Base-by-base conservation (phyloP, 2,329 filamentous ascomycete species). In the Coniosporium tulheliwenetii region DNA sequence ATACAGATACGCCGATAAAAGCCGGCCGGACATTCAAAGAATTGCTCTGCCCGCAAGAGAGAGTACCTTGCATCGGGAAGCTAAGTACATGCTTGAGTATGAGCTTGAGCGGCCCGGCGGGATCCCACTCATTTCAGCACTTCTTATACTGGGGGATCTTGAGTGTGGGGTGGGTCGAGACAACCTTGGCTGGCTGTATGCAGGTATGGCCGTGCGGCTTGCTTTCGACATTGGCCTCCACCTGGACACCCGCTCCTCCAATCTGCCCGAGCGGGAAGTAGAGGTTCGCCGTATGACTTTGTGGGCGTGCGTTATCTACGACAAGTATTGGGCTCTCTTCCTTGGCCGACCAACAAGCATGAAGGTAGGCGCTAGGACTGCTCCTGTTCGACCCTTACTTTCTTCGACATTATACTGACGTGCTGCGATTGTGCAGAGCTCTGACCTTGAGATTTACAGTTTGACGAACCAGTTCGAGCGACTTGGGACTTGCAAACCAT, bases 311-410 rank as follows among this genome's bases (percentile, higher is more conserved):
- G 62, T 71, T 5, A 63, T 71, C 43, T 69, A 70, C 43, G 70
- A 73, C 54, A 66, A 67, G 49, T 69, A 71, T 45, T 73, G 69
- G 69, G 66, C 70, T 0, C 53, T 73, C n/a, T 70, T 71, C 47
- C 57, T 73, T 5, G 70, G 70, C 8, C 58, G 70, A 9, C 70
- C 70, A 1, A 66, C 69, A 1, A 64, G 65, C 39, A 73, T 73
- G 56, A 73, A 73, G 19, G 19, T 26, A 26, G 4, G 19, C 19
- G 19, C 4, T 26, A 26, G 3, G 7, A 7, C 19, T 26, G 19
- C 19, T 26, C 19, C 19, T 7, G 19, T 26, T 26, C 7, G 19
- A 26, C 19, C 19, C 19, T 4, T 26, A 7, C 19, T 7, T 26
- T 26, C 19, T 26, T 26, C 19, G 19, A 7, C 19, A 26, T 26